Base-by-base conservation (phyloP, 129 eudicot genomes). In the Flaveria brownii region DNA sequence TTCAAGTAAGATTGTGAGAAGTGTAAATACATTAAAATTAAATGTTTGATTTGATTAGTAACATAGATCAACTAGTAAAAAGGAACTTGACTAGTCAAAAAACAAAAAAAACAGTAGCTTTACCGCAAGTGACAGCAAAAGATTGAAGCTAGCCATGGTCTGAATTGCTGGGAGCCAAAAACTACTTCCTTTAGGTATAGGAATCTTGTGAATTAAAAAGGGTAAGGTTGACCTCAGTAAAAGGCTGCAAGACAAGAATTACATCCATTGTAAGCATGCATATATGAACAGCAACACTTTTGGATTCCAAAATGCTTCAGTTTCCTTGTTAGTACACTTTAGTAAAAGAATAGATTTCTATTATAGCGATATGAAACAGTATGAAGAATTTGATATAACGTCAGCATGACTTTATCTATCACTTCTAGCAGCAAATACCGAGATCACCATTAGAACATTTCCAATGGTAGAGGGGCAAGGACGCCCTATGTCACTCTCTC, bases 141-240 rank as follows among this genome's bases (percentile, higher is more conserved):
- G 90, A 68, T 86, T 82, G 76, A 92, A 88, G 90, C 98, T 92
- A 43, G 98, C 91, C 73, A 92, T 16, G 52, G 90, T 72, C 81
- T 92, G 98, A 80, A 88, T 72, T 13, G 90, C 83, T n/a, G 92
- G 88, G 66, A 92, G 80, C 98, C 96, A 92, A 78, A 92, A 90
- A 78, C 87, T 84, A 70, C 98, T 90, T 75, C 96, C 94, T 85
- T 86, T 88, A 67, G 98, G 89, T 43, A 82, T 80, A 55, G 94
- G 87, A 80, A 88, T 80, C 84, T 85, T 86, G 87, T 90, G 93
- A 80, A 88, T 79, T 25, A 86, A 52, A 71, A 86, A 92, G 1
- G 98, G 96, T 13, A 86, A 68, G 71, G 87, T 84, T 64, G 86
- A 82, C 60, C 92, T 85, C 47, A 85, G 52, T 30, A 92, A 71